Base-by-base conservation (phyloP, 768 basidiomycete species). In the Austroboletus eburneus region DNA sequence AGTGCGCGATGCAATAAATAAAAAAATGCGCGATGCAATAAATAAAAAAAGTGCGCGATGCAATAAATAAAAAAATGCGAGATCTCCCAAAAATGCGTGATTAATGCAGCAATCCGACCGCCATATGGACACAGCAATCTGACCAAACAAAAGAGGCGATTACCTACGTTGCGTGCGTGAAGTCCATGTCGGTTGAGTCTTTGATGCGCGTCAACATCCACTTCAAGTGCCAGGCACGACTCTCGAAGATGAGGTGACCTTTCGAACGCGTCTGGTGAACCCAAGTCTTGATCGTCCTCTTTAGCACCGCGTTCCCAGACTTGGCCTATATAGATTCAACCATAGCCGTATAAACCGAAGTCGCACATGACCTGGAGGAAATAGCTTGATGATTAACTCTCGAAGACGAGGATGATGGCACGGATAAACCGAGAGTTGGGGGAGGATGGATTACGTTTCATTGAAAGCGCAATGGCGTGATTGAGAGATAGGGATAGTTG, bases 281-380 rank as follows among this genome's bases (percentile, higher is more conserved):
- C 44, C 14, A 55, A 20, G n/a, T 45, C 44, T 23, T 43, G 52
- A 21, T 54, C 55, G 12, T 56, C 51, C 16, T 54, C 51, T 25
- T n/a, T n/a, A n/a, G 69, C 61, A 21, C 69, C 70, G 16, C 87
- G 79, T 57, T 80, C 74, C 68, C 79, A 78, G n/a, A 74, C 80
- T 42, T 83, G 73, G 36, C 72, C 74, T 3, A 95, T 67, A 47
- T 95, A 82, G 37, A 97, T 72, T 79, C 85, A 89, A 2, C 90
- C 92, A 64, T 93, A 97, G 3, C 95, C 95, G 57, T 93, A 95
- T 21, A 98, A 74, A 47, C 91, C 91, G 61, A 89, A 93, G 69
- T 99, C 95, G 64, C 85, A 86, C 78, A 97, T 76, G 69, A 97
- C 95, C 68, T 97, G 94, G 29, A 97, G 74, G 21, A 81, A 68